phyloP scores from a whole-genome alignment of 2,329 filamentous ascomycete genomes.

The Paecilomyces sp. region DNA sequence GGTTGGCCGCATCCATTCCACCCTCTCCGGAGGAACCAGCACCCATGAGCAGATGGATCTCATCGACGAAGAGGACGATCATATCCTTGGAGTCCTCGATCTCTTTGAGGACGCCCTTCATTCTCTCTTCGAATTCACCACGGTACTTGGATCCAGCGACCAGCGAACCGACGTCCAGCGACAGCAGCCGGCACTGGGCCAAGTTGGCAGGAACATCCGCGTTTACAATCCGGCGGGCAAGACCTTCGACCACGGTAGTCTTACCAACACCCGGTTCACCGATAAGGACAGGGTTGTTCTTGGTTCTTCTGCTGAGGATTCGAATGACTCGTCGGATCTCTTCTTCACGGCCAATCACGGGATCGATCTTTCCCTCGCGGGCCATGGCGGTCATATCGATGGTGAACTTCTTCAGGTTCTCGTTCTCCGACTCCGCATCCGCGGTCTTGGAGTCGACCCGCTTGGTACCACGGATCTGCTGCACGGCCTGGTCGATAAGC shows the following conservation, averaged over 20 bases:
- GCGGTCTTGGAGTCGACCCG: conserved; percentile 94
- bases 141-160: conserved; percentile 98
- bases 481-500: conserved; percentile 81
- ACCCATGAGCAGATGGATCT: conserved; percentile 98
- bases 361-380: conserved; percentile 94
- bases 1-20: conserved; percentile 96
- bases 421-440: conserved; percentile 82
- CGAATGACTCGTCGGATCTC: conserved; percentile 88
- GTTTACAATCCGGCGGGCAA: conserved; percentile 93
- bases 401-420: conserved; percentile 96
- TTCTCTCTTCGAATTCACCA: conserved; percentile 96
- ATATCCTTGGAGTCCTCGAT: conserved; percentile 91
- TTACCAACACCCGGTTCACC: conserved; percentile 98
- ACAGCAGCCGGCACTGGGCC: conserved; percentile 86
- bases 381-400: conserved; percentile 98
- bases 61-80: conserved; percentile 96
- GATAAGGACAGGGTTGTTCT: conserved; percentile 98
- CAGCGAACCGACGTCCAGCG: conserved; percentile 87
- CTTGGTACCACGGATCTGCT: conserved; percentile 84
- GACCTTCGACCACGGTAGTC: conserved; percentile 93
- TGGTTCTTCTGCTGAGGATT: conserved; percentile 86
- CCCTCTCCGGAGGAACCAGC: conserved; percentile 90
- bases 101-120: conserved; percentile 98
- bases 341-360: conserved; percentile 92
- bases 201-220: conserved; percentile 93